Evolutionary conservation across 139 green algal species (phyloP).

Genomic region (Chlorella ohadii): DNA sequence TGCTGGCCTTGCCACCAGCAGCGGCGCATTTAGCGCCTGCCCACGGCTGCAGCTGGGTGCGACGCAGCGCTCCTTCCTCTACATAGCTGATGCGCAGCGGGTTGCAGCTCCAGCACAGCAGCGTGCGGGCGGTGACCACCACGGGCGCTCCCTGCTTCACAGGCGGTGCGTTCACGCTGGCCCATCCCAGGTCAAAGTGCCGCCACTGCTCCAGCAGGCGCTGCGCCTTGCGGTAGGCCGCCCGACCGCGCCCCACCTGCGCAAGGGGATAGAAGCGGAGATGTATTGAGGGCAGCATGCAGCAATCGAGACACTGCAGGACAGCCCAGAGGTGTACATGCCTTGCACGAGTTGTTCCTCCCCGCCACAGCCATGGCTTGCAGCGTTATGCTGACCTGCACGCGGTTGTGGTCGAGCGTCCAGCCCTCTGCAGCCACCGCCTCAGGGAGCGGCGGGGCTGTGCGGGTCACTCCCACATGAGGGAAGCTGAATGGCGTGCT

Average conservation of each 20-base stretch:
- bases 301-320: too few species aligned
- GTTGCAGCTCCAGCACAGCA: conserved; percentile 45
- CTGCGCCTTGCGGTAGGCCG: conserved; percentile 10
- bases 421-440: background rate
- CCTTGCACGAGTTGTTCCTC: too few species aligned
- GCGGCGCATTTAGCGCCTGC: background rate
- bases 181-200: conserved; percentile 48
- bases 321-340: too few species aligned
- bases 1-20: too few species aligned
- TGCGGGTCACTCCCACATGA: conserved; percentile 5
- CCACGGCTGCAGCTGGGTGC: conserved; percentile 7
- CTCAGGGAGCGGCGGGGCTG: background rate
- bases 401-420: conserved; percentile 27
- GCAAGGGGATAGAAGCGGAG: background rate
- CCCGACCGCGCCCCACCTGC: conserved; percentile 31
- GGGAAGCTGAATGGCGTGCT: conserved; percentile 39
- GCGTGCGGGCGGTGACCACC: conserved; percentile 38
- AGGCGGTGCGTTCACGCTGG: conserved; percentile 27
- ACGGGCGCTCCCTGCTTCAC: conserved; percentile 19
- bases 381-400: too few species aligned
- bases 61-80: conserved; percentile 14
- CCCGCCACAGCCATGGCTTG: too few species aligned
- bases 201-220: conserved; percentile 30
- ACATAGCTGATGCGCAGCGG: conserved; percentile 44
- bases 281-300: background rate